A percentile compares a stretch with the other conserved stretches of the same genome.
phyloP scores from a whole-genome alignment of 2,329 filamentous ascomycete genomes.

The Dothideomycetes sp. region DNA sequence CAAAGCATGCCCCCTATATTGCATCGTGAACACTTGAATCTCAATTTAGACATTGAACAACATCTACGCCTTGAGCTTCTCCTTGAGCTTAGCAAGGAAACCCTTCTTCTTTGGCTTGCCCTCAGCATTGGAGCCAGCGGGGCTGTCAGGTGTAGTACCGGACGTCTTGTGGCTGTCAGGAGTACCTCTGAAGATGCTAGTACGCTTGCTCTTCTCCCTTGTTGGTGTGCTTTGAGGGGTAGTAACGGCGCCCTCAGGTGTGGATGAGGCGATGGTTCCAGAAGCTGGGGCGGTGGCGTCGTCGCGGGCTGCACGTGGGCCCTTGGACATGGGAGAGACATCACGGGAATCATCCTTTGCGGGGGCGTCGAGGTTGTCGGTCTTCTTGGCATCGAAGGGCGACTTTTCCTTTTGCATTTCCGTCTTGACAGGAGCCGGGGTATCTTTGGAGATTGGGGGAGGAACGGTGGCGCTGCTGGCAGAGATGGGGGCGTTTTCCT shows the following conservation, averaged over 20 bases:
- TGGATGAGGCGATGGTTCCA: conserved; percentile 13
- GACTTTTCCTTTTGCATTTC: conserved; percentile 7
- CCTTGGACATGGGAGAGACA: conserved; percentile 27
- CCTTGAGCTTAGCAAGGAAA: conserved; percentile 38
- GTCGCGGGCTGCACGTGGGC: conserved; percentile 19
- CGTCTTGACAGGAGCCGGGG: too few relatives aligned
- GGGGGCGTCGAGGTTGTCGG: conserved; percentile 9
- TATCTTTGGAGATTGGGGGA: too few relatives aligned
- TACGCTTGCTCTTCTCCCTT: conserved; percentile 9
- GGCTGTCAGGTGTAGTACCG: conserved; percentile 12
- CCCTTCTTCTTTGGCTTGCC: conserved; percentile 36
- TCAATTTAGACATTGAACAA: too few relatives aligned
- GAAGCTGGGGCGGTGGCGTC: conserved; percentile 27
- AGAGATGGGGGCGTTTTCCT: conserved; percentile 18
- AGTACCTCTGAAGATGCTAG: conserved; percentile 9
- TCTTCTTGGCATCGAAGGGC: conserved; percentile 4
- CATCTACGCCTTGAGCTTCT: conserved; percentile 28
- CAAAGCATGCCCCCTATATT: too few relatives aligned
- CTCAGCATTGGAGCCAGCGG: conserved; percentile 14
- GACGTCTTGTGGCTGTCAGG: conserved; percentile 9
- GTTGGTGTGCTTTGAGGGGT: conserved; percentile 8
- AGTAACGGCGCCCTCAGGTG: not conserved
- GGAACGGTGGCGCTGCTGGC: too few relatives aligned
- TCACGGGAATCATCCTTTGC: conserved; percentile 24
- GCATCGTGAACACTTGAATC: too few relatives aligned